Percentiles rank a stretch among this genome's conserved stretches.
phyloP scores from a whole-genome alignment of 78 protist species.

The Chrysochromulina tobinii region DNA sequence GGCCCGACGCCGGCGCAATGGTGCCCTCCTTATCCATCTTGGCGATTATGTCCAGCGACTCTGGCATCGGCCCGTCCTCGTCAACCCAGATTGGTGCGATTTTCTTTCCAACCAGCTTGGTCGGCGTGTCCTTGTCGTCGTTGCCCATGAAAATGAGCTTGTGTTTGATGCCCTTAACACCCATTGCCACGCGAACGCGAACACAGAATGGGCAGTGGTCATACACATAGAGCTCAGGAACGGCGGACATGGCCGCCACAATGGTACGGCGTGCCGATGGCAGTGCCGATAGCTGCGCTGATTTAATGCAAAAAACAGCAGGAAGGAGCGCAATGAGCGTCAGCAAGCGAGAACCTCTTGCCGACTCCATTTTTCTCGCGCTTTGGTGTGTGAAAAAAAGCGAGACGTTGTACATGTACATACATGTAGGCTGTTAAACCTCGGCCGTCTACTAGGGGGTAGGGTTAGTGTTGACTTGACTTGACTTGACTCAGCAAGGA shows the following conservation, averaged over 20 bases:
- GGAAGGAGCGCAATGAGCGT: too few species aligned
- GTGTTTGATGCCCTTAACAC: background rate
- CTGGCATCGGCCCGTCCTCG: background rate
- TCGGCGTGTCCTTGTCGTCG: constrained; percentile 29
- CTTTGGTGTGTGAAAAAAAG: too few species aligned
- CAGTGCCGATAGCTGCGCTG: too few species aligned
- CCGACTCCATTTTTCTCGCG: too few species aligned
- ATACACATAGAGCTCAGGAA: background rate
- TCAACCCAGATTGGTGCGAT: constrained; percentile 13
- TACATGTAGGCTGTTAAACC: too few species aligned
- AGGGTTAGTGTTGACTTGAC: too few species aligned
- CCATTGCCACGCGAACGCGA: constrained; percentile 1
- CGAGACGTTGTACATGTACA: too few species aligned
- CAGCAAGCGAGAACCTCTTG: too few species aligned
- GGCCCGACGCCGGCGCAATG: background rate
- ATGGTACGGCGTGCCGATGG: too few species aligned
- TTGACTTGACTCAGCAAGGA: too few species aligned
- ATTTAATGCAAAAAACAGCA: too few species aligned
- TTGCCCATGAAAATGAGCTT: background rate
- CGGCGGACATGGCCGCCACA: background rate
- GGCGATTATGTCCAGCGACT: constrained; percentile 25
- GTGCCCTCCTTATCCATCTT: background rate
- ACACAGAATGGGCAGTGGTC: constrained; percentile 40
- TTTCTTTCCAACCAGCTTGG: constrained; percentile 13
- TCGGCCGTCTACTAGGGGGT: too few species aligned